phyloP scores from a whole-genome alignment of 1,284 basidiomycete genomes.

The Volvariella surrecta region DNA sequence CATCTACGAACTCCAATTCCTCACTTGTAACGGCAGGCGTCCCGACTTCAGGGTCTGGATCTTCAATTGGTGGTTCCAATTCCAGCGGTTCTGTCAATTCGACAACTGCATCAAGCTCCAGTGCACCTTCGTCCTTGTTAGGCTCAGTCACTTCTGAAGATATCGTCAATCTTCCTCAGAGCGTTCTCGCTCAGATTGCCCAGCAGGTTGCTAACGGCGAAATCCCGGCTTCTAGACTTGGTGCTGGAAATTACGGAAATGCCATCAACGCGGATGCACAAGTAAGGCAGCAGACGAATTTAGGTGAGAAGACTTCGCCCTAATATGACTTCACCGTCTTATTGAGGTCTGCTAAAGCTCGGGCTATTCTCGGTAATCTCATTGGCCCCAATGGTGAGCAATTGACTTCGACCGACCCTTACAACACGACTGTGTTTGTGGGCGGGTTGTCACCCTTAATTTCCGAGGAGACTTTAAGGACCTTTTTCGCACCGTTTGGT shows the following conservation, averaged over 20 bases:
- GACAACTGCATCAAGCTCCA: constrained; percentile 34
- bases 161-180: constrained; percentile 31
- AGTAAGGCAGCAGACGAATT: constrained; percentile 4
- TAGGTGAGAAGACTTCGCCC: constrained; percentile 23
- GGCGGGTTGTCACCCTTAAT: constrained; percentile 82
- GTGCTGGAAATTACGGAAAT: constrained; percentile 25
- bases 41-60: constrained; percentile 42
- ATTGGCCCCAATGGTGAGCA: constrained; percentile 81
- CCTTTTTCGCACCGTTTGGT: constrained; percentile 85
- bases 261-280: constrained; percentile 6
- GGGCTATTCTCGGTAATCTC: constrained; percentile 69
- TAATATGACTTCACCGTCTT: constrained; percentile 58
- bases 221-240: constrained; percentile 22
- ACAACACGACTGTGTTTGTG: constrained; percentile 90
- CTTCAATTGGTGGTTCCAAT: constrained; percentile 44
- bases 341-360: constrained; percentile 74
- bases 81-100: constrained; percentile 52
- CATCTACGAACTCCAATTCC: constrained; percentile 32
- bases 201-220: constrained; percentile 36
- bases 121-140: constrained; percentile 35
- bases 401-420: constrained; percentile 78
- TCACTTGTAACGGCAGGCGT: constrained; percentile 32
- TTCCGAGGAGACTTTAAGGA: constrained; percentile 79
- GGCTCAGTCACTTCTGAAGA: constrained; percentile 44
- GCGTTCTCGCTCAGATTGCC: constrained; percentile 34